Conservation (phyloP, 2,329 filamentous ascomycete species). For the Hirsutella minnesotensis region DNA sequence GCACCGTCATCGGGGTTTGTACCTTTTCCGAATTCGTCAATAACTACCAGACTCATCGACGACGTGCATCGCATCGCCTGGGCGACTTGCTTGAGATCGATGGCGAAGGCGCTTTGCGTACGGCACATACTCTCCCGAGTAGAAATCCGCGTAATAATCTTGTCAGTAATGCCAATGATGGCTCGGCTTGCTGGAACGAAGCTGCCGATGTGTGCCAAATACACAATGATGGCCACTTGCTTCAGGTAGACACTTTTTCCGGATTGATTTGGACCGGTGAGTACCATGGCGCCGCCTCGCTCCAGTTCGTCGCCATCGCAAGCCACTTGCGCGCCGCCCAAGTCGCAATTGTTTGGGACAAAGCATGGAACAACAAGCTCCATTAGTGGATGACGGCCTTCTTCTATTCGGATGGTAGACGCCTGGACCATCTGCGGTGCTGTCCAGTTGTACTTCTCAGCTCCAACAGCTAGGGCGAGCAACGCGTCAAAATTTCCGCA, state of each 20-base stretch:
- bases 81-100: constrained; percentile 78
- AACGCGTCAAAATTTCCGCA: constrained; percentile 83
- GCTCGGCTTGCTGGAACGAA: constrained; percentile 76
- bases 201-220: constrained; percentile 84
- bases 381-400: constrained; percentile 79
- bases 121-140: constrained; percentile 53
- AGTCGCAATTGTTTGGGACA: constrained; percentile 68
- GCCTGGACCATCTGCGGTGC: constrained; percentile 56
- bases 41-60: constrained; percentile 64
- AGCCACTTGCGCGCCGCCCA: constrained; percentile 46
- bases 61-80: constrained; percentile 67
- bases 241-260: constrained; percentile 96
- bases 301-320: not conserved
- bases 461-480: constrained; percentile 67
- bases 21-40: constrained; percentile 79
- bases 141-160: constrained; percentile 76
- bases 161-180: constrained; percentile 78
- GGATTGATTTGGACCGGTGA: constrained; percentile 93
- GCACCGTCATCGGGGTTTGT: constrained; percentile 46
- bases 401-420: constrained; percentile 62
- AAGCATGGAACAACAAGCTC: constrained; percentile 72
- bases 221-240: constrained; percentile 81
- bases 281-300: constrained; percentile 50
- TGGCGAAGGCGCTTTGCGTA: constrained; percentile 53
- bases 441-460: constrained; percentile 59